These are phyloP conservation scores for Anthracocystis setariae DNA, from an alignment of 1,284 basidiomycete species.

Conservation along the genomic window DNA sequence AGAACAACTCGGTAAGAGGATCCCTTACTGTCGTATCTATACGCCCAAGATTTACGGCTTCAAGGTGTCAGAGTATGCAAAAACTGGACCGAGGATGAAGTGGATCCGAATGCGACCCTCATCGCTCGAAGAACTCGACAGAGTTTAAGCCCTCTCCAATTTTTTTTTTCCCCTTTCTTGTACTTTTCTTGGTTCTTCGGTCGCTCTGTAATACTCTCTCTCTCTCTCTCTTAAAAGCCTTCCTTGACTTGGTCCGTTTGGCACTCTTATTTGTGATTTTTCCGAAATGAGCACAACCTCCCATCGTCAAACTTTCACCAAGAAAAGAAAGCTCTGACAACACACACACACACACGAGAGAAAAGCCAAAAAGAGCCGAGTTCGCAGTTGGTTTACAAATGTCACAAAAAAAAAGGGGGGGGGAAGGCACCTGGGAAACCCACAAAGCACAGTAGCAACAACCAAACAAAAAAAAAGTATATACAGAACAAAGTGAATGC, in stretches of 20 bases:
- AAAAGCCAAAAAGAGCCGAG: conserved; percentile 13
- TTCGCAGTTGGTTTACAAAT: conserved; percentile 23
- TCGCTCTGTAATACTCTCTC: not conserved
- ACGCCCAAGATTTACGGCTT: conserved; percentile 89
- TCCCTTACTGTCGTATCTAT: conserved; percentile 75
- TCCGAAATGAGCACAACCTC: too few relatives aligned
- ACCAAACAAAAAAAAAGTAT: too few relatives aligned
- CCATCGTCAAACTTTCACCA: too few relatives aligned
- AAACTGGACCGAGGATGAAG: conserved; percentile 93
- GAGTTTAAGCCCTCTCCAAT: conserved; percentile 15
- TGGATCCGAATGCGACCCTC: conserved; percentile 90
- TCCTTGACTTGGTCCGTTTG: too few relatives aligned
- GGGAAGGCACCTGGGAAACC: conserved; percentile 8
- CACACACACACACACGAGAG: not conserved
- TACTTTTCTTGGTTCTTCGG: not conserved
- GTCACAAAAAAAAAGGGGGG: not conserved
- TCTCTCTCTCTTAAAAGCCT: too few relatives aligned
- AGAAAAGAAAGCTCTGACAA: not conserved
- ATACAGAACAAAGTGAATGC: conserved; percentile 29
- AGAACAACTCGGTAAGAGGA: conserved; percentile 51
- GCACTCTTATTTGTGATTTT: too few relatives aligned
- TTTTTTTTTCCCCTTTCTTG: not conserved
- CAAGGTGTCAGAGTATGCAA: conserved; percentile 73
- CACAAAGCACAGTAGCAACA: conserved; percentile 3
- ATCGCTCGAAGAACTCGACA: conserved; percentile 79